phyloP scores from a whole-genome alignment of 306 rosid genomes.

The Vachellia collinsii region DNA sequence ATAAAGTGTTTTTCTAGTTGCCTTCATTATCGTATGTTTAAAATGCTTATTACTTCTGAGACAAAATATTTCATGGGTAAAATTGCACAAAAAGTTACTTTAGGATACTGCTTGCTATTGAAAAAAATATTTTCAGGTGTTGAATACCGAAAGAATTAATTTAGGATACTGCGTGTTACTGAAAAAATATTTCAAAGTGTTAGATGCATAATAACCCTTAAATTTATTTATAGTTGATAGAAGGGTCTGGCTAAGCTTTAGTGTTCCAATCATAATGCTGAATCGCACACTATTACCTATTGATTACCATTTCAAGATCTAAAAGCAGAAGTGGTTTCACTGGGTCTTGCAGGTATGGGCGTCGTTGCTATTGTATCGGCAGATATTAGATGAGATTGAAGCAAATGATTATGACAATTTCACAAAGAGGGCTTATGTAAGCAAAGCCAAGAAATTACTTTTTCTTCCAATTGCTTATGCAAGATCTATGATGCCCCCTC shows the following conservation, averaged over 20 bases:
- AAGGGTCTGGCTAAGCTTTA: neutral
- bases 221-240: neutral
- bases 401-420: conserved; percentile 81
- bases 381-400: conserved; percentile 82
- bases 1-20: too few relatives aligned
- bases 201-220: too few relatives aligned
- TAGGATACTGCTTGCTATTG: too few relatives aligned
- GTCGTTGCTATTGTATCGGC: conserved; percentile 65
- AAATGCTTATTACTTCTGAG: too few relatives aligned
- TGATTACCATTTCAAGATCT: neutral
- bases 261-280: neutral
- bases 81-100: too few relatives aligned
- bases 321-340: conserved; percentile 16
- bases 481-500: conserved; percentile 47
- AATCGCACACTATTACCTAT: neutral
- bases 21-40: too few relatives aligned
- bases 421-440: conserved; percentile 73
- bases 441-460: conserved; percentile 75
- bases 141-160: too few relatives aligned
- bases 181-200: too few relatives aligned
- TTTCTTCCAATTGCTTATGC: conserved; percentile 60
- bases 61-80: too few relatives aligned
- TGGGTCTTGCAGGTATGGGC: conserved; percentile 71
- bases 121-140: too few relatives aligned
- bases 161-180: too few relatives aligned